Base-by-base conservation (phyloP, 1,284 basidiomycete genomes). In the Cryptococcus hybrid region DNA sequence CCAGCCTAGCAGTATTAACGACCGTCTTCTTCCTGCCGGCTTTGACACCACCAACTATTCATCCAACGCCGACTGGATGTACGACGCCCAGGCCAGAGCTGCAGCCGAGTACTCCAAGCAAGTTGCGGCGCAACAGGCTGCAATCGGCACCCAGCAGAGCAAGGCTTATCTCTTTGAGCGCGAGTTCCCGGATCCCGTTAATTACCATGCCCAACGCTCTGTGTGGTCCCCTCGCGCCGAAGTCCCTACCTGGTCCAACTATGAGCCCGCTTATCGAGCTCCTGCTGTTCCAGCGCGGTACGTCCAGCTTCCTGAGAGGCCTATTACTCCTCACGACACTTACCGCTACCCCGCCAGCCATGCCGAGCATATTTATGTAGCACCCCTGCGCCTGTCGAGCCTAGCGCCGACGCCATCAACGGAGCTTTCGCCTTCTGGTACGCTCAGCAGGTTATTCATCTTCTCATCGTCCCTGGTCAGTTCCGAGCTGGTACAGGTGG, bases 401-500 rank as follows among this genome's bases (percentile, higher is more conserved):
- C 53, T 7, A 54, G 36, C 43, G 51, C 50, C 51, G 60, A 63
- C 5, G 47, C 40, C 7, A 38, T 64, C 50, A 59, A 61, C 46
- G 51, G 55, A 8, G 66, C 66, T 34, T 58, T 70, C 48, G 50
- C 64, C 15, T 35, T 53, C 5, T 71, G 66, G 66, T 71, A 71
- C 46, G 64, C 62, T 55, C 59, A 64, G 18, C 64, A 66, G 46
- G 64, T 71, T 40, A 55, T 63, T 42, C 38, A 55, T 9, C 40
- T 68, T n/a, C 55, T 71, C n/a, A 55, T 62, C 24, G 51, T 49
- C 37, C 69, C 69, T 11, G 69, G 69, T 9, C 56, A 60, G 13
- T 71, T 55, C 62, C 66, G 69, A 39, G 55, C 63, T 42, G 66
- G 64, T 37, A 61, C 59, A 12, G 63, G 59, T 34, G 69, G 69